These are phyloP conservation scores for Croton setiger DNA, from an alignment of 441 rosid genomes.

Conservation along the genomic window DNA sequence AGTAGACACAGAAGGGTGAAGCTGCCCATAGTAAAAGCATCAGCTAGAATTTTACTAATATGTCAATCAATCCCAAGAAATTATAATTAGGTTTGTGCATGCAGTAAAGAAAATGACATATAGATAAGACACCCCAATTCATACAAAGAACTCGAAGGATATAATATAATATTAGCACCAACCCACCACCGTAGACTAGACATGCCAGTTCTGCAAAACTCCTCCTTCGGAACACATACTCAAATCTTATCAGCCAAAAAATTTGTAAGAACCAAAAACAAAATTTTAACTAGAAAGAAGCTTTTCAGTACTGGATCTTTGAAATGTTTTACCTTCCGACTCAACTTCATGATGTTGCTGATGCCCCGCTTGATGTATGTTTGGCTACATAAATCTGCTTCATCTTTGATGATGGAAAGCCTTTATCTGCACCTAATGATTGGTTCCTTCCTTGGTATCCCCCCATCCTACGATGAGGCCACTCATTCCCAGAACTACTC, in stretches of 20 bases:
- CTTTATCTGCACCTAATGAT: slow-evolving; percentile 55
- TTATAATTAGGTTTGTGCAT: slow-evolving; percentile 17
- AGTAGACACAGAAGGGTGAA: no score
- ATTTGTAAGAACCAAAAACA: slow-evolving; percentile 17
- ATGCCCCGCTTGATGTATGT: slow-evolving; percentile 51
- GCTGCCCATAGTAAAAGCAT: not conserved
- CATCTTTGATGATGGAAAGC: slow-evolving; percentile 54
- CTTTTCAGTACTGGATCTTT: not conserved
- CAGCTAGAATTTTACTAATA: slow-evolving; percentile 10
- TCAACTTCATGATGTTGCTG: slow-evolving; percentile 28
- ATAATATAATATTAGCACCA: not conserved
- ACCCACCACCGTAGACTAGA: not conserved
- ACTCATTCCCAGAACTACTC: slow-evolving; percentile 40
- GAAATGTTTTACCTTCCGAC: slow-evolving; percentile 6
- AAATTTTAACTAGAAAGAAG: slow-evolving; percentile 16
- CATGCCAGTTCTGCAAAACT: slow-evolving; percentile 12
- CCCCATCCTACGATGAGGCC: slow-evolving; percentile 64
- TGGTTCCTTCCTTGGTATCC: slow-evolving; percentile 78
- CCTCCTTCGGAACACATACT: not conserved
- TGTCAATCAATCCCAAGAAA: slow-evolving; percentile 21
- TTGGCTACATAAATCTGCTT: slow-evolving; percentile 99
- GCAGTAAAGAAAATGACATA: slow-evolving; percentile 2
- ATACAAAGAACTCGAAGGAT: slow-evolving; percentile 8
- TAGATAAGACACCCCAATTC: not conserved
- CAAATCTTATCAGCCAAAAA: not conserved